Evolutionary conservation across 192 early-diverging fungal genomes (phyloP), one percentile per base, ranked within the genome.

Genomic region (Mortierella alpina): DNA sequence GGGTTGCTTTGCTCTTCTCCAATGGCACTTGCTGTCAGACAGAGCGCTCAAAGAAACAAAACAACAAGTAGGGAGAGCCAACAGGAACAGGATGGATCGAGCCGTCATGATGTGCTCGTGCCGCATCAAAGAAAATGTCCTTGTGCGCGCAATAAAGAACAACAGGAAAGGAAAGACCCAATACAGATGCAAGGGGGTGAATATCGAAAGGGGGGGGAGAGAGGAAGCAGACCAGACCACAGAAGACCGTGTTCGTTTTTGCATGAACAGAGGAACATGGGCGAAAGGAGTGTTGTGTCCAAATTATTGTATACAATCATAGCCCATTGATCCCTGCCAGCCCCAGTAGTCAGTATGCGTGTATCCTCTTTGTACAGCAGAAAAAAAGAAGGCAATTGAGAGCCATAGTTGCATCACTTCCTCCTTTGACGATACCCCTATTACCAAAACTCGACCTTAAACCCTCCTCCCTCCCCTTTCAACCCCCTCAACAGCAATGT

Each of bases 371-470:
- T 31, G 31, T 31, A 31, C 31, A 31, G 31, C 31, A 31, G 31
- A 3, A 10, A 11, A 39, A 9, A 31, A 39, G 39, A 18, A 31
- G 20, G 4, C 57, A 64, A 31, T 64, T 40, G 18, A 31, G 39
- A 67, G 55, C 53, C 65, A 56, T 9, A 7, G 11, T 52, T 56
- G 23, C 65, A 67, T 67, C 65, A 67, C 57, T 67, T 55, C 54
- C 44, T 23, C 50, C 41, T 57, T 41, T 50, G 11, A 20, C 31
- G 1, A 31, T 3, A 31, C 54, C 65, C 54, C 65, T 67, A 55
- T 67, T 55, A 57, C 44, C 0, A 22, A 22, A 44, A 57, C 65
- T 53, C 42, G 47, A 47, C 53, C 41, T 39, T 8, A 40, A 59
- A 23, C 7, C 57, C 39, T 55, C 22, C 53, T 8, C 53, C n/a